Conservation (phyloP, 305 asterid genomes). For the Ilex paraguariensis region DNA sequence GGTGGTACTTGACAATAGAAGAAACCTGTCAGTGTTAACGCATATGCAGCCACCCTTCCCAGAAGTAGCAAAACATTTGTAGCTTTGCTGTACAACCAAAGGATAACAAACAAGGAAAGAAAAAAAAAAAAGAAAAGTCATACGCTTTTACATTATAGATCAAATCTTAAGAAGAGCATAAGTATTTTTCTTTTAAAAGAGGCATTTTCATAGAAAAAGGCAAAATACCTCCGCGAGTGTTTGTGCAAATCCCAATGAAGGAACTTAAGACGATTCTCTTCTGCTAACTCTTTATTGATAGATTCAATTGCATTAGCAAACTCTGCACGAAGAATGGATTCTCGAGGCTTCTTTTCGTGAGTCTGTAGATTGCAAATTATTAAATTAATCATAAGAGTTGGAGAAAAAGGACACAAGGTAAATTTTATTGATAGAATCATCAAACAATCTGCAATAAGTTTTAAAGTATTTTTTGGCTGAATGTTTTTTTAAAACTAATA, state of each 20-base stretch:
- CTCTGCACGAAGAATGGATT: constrained; percentile 90
- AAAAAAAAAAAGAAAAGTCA: constrained; percentile 16
- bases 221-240: constrained; percentile 76
- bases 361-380: constrained; percentile 56
- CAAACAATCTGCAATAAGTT: too few species aligned
- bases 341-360: constrained; percentile 91
- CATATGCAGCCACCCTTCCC: constrained; percentile 93
- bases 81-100: constrained; percentile 62
- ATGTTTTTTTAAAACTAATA: background rate
- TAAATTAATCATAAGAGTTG: constrained; percentile 7
- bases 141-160: constrained; percentile 17
- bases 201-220: constrained; percentile 7
- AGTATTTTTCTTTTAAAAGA: constrained; percentile 4
- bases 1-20: constrained; percentile 74
- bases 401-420: constrained; percentile 1
- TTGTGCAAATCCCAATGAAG: constrained; percentile 98
- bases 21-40: constrained; percentile 81
- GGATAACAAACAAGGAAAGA: constrained; percentile 15
- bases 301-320: constrained; percentile 87
- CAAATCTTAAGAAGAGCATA: constrained; percentile 10
- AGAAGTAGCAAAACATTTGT: constrained; percentile 71
- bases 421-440: too few species aligned
- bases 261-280: constrained; percentile 83
- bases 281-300: constrained; percentile 73
- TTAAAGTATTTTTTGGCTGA: background rate